These are phyloP conservation scores for Gigaspora rosea DNA, from an alignment of 192 early-diverging fungal genomes.

Conservation along the genomic window DNA sequence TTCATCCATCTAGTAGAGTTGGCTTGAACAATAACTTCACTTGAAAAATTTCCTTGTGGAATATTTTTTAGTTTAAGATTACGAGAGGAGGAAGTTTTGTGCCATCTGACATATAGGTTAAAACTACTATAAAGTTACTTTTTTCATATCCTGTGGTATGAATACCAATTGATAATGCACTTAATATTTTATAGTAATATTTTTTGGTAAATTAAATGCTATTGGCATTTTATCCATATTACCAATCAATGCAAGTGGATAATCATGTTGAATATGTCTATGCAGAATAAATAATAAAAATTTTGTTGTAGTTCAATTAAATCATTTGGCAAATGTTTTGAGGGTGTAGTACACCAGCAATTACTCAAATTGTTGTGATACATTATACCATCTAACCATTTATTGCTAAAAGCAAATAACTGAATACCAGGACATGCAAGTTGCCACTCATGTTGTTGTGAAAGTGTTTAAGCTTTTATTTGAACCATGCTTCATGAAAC, in stretches of 20 bases:
- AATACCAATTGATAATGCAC: too few species aligned
- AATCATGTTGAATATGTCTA: too few species aligned
- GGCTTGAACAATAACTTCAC: not conserved
- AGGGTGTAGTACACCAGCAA: not conserved
- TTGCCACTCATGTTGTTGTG: not conserved
- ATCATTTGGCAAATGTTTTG: slow-evolving; percentile 20
- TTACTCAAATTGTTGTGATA: not conserved
- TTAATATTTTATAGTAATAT: too few species aligned
- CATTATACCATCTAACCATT: slow-evolving; percentile 18
- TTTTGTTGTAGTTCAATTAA: not conserved
- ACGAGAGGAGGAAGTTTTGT: too few species aligned
- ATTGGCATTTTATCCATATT: too few species aligned
- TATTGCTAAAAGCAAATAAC: not conserved
- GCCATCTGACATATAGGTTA: too few species aligned
- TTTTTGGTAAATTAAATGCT: too few species aligned
- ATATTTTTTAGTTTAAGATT: not conserved
- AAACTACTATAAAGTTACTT: too few species aligned
- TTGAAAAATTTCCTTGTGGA: not conserved
- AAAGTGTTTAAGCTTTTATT: not conserved
- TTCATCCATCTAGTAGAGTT: not conserved
- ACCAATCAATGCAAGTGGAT: too few species aligned
- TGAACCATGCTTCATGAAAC: not conserved
- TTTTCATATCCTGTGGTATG: too few species aligned
- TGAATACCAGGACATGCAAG: not conserved
- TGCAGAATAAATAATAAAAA: too few species aligned